Conservation (phyloP, 2,329 filamentous ascomycete species). For the Aspergillus sp. region DNA sequence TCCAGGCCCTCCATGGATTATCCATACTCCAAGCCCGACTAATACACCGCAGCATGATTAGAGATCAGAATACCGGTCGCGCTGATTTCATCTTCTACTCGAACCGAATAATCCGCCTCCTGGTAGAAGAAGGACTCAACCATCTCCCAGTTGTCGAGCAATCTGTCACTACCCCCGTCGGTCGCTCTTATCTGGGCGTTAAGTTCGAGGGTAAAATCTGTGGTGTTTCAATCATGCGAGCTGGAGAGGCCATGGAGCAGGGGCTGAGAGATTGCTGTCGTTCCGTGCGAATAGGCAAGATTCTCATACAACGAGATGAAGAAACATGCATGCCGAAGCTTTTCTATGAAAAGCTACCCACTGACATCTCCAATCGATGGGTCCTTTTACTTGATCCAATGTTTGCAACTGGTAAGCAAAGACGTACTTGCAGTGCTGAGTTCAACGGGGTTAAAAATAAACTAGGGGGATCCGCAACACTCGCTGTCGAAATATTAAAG, state of each 20-base stretch:
- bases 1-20: too few species aligned
- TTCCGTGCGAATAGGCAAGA: slow-evolving; percentile 97
- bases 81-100: slow-evolving; percentile 99
- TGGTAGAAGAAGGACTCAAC: slow-evolving; percentile 96
- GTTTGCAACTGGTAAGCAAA: slow-evolving; percentile 82
- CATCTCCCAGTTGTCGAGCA: slow-evolving; percentile 90
- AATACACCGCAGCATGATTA: slow-evolving; percentile 72
- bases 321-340: slow-evolving; percentile 89
- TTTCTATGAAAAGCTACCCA: slow-evolving; percentile 96
- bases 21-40: too few species aligned
- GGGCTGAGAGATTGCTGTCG: slow-evolving; percentile 94
- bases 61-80: slow-evolving; percentile 82
- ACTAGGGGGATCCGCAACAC: slow-evolving; percentile 86
- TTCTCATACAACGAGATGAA: slow-evolving; percentile 94
- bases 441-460: slow-evolving; percentile 5
- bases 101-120: slow-evolving; percentile 92
- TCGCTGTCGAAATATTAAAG: slow-evolving; percentile 93
- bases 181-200: slow-evolving; percentile 82
- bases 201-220: slow-evolving; percentile 98
- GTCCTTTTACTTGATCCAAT: slow-evolving; percentile 95
- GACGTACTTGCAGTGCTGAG: neutral
- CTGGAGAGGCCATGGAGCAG: slow-evolving; percentile 98
- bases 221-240: slow-evolving; percentile 97
- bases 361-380: slow-evolving; percentile 91
- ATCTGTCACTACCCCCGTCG: slow-evolving; percentile 86